Conservation (phyloP, 2,329 filamentous ascomycete species). For the Colletotrichum sp. region DNA sequence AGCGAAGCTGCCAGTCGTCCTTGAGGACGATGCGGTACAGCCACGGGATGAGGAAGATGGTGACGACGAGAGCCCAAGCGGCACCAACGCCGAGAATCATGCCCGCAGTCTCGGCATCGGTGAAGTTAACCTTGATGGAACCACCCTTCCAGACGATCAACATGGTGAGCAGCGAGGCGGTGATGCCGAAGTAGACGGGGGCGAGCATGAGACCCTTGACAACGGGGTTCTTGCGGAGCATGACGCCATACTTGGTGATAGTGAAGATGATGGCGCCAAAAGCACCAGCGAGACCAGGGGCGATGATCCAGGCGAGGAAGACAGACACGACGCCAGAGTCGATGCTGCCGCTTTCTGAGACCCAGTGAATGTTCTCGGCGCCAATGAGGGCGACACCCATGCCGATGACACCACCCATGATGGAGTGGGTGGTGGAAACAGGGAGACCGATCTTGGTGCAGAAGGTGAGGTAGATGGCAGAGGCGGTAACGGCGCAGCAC, state of each 20-base stretch:
- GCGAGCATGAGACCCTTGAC: constrained; percentile 46
- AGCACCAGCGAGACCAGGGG: constrained; percentile 46
- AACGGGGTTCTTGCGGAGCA: constrained; percentile 45
- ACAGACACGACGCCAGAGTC: constrained; percentile 48
- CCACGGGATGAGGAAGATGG: constrained; percentile 58
- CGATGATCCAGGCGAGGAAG: constrained; percentile 51
- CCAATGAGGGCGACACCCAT: constrained; percentile 48
- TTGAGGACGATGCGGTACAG: constrained; percentile 57
- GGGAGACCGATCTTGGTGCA: constrained; percentile 35
- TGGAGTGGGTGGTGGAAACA: constrained; percentile 52
- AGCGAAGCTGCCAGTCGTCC: constrained; percentile 60
- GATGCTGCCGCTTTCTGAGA: constrained; percentile 27
- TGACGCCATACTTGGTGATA: constrained; percentile 46
- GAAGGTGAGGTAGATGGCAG: constrained; percentile 46
- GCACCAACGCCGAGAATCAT: constrained; percentile 54
- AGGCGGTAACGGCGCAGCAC: constrained; percentile 40
- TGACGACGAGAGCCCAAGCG: constrained; percentile 46
- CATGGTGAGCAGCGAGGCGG: constrained; percentile 37
- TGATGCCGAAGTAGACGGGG: constrained; percentile 63
- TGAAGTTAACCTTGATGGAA: constrained; percentile 17
- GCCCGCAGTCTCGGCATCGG: constrained; percentile 43
- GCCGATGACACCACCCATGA: constrained; percentile 49
- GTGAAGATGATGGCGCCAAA: constrained; percentile 50
- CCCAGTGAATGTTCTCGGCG: constrained; percentile 44
- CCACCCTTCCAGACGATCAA: constrained; percentile 24